Evolutionary conservation across 768 basidiomycete genomes (phyloP).

Genomic region (Trametes elegans): DNA sequence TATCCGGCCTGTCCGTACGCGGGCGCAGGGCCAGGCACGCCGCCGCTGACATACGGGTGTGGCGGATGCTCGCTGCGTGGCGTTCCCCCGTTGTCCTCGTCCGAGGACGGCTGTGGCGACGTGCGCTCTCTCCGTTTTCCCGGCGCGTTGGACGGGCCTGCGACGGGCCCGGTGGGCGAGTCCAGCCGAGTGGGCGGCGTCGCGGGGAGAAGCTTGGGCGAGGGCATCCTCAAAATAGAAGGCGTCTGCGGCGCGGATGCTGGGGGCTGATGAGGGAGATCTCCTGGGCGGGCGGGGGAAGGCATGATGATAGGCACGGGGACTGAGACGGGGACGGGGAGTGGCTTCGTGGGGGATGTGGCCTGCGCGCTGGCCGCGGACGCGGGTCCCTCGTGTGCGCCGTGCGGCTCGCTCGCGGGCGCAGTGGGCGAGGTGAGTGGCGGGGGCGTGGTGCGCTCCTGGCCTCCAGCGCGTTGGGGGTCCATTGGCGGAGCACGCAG

Average conservation of each 20-base stretch:
- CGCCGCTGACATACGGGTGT: neutral
- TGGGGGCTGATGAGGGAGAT: neutral
- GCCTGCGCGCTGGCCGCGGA: neutral
- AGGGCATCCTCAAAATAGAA: constrained; percentile 2
- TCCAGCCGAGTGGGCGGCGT: no score
- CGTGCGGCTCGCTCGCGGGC: constrained; percentile 5
- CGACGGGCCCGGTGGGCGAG: neutral
- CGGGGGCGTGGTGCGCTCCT: neutral
- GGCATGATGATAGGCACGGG: constrained; percentile 8
- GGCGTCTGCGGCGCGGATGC: constrained; percentile 5
- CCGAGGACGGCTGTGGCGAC: neutral
- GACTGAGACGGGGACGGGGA: constrained; percentile 5
- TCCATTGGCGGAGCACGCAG: neutral
- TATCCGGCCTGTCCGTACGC: neutral
- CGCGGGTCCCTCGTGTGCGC: constrained; percentile 5
- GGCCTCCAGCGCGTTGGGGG: constrained; percentile 3
- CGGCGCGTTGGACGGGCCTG: neutral
- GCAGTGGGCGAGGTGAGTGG: neutral
- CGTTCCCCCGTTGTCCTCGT: neutral
- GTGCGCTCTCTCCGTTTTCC: neutral
- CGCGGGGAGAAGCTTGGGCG: neutral
- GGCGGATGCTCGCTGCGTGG: neutral
- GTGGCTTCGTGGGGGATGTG: constrained; percentile 13
- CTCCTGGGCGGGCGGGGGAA: neutral
- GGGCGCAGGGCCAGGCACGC: neutral